These are phyloP conservation scores for Talinum fruticosum DNA, from an alignment of 148 eudicot species.

Conservation along the genomic window DNA sequence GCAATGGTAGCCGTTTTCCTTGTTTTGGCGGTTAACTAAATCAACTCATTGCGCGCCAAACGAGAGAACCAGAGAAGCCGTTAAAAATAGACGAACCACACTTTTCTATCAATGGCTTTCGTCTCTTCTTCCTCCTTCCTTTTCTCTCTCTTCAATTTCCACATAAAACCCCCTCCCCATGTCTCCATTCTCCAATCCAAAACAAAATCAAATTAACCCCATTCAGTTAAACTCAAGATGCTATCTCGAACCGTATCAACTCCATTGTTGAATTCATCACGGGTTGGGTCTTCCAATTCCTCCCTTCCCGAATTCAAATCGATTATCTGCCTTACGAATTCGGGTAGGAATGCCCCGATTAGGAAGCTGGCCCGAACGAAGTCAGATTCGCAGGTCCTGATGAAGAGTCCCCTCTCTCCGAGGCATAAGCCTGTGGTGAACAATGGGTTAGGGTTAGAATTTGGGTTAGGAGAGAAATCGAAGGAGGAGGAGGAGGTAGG, in stretches of 20 bases:
- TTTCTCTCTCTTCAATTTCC: neutral
- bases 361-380: constrained; percentile 24
- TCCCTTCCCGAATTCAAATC: constrained; percentile 11
- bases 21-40: neutral
- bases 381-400: constrained; percentile 41
- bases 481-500: constrained; percentile 13
- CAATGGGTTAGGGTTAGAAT: neutral
- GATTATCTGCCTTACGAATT: neutral
- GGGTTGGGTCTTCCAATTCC: constrained; percentile 11
- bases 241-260: constrained; percentile 49
- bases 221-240: constrained; percentile 26
- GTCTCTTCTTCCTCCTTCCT: neutral
- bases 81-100: neutral
- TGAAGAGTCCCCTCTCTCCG: constrained; percentile 5
- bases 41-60: neutral
- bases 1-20: too few species aligned
- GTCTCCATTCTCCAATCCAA: neutral
- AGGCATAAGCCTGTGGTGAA: constrained; percentile 1
- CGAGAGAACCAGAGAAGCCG: neutral
- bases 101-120: neutral
- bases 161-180: neutral
- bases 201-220: neutral
- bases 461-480: constrained; percentile 23
- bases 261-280: constrained; percentile 33
- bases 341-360: neutral